Percentiles rank a stretch among this genome's conserved stretches.
These are phyloP conservation scores for Leishmania major DNA, from an alignment of 208 protist species.

Conservation along the genomic window DNA sequence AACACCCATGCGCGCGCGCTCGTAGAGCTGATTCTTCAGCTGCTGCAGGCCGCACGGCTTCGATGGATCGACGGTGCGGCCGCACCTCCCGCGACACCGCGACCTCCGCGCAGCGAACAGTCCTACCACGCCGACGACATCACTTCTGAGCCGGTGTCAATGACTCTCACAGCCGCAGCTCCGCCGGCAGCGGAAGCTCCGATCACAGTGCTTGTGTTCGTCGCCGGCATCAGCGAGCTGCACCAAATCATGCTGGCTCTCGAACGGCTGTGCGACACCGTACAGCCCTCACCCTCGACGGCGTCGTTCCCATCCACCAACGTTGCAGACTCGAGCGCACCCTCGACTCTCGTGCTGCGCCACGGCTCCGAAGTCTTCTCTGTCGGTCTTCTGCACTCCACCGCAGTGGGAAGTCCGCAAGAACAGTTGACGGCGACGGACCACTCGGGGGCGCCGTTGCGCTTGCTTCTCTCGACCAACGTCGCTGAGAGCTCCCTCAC, in stretches of 20 bases:
- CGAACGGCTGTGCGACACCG: slow-evolving; percentile 44
- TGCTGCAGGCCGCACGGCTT: slow-evolving; percentile 49
- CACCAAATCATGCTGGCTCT: slow-evolving; percentile 57
- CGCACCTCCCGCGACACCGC: not conserved
- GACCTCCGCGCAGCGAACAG: not conserved
- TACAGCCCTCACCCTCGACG: not conserved
- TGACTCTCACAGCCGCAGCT: not conserved
- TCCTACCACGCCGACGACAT: not conserved
- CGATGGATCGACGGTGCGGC: slow-evolving; percentile 19
- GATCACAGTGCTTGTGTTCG: slow-evolving; percentile 67
- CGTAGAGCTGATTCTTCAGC: slow-evolving; percentile 50
- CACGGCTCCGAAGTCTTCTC: slow-evolving; percentile 60
- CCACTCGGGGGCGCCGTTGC: slow-evolving; percentile 32
- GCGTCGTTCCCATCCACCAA: not conserved
- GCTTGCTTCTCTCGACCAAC: slow-evolving; percentile 71
- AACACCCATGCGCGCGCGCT: slow-evolving; percentile 32
- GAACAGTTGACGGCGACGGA: slow-evolving; percentile 46
- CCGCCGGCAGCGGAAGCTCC: slow-evolving; percentile 21
- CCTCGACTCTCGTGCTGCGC: slow-evolving; percentile 36
- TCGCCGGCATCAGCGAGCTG: slow-evolving; percentile 79
- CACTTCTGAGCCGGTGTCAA: too few relatives aligned
- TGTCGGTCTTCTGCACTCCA: slow-evolving; percentile 60
- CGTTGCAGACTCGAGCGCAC: not conserved
- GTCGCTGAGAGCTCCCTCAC: slow-evolving; percentile 85
- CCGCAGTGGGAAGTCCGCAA: slow-evolving; percentile 66